Evolutionary conservation across 495 filamentous ascomycete species (phyloP), one percentile per base, ranked within the genome.

Genomic region (Trichoderma reesei): DNA sequence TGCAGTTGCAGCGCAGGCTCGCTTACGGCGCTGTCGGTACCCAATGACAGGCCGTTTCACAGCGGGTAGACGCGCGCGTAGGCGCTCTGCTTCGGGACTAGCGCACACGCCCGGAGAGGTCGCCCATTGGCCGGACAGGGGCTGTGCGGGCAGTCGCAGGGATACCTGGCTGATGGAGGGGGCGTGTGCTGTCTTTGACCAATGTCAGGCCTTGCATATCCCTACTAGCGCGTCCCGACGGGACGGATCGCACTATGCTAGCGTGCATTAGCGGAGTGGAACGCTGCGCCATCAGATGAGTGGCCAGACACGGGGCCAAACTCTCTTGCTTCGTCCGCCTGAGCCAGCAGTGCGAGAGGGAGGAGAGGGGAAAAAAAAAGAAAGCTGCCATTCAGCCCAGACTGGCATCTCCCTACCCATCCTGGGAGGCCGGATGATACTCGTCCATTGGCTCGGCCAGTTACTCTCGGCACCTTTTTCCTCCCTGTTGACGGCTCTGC

Each of bases 1-100:
- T n/a, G n/a, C n/a, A 56, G 51, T 56, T 56, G 16, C 51, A 56
- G 51, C n/a, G 20, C 51, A 56, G 51, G 51, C 51, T 61, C 59
- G 59, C 59, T 38, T 61, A 41, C 34, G 31, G 59, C 59, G 59
- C 39, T 41, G 36, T 41, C 59, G 59, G 59, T 61, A 61, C 39
- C 59, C 59, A 61, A 61, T 61, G 13, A 36, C 36, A 61, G 59
- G 18, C 16, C 13, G 1, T 61, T 41, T 41, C 16, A 18, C 5
- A 39, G 59, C 59, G 39, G 34, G 36, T 61, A 61, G 39, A 41
- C 59, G 59, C 59, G 59, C 59, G 39, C 36, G 59, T 38, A 41
- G 36, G 36, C n/a, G 33, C 4, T 10, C 59, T 20, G 34, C n/a
- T 39, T 61, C 18, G 18, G 59, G 59, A 7, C 36, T 61, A 61